Conservation (phyloP, 1,139 yeast genomes). For the Kodamaea ohmeri region DNA sequence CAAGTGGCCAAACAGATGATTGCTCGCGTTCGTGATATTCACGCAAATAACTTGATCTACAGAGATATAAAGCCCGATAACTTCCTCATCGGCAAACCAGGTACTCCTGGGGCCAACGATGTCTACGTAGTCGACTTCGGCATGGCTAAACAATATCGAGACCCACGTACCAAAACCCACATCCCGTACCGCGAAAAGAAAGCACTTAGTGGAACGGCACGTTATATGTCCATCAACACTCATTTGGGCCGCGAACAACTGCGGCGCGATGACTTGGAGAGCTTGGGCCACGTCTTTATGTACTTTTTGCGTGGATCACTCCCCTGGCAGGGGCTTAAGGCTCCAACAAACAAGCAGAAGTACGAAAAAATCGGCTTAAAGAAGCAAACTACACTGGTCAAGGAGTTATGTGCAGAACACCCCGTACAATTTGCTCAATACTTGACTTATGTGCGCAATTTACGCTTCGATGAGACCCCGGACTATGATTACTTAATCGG, state of each 20-base stretch:
- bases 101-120: constrained; percentile 58
- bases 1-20: constrained; percentile 78
- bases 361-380: constrained; percentile 81
- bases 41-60: constrained; percentile 67
- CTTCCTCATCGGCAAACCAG: constrained; percentile 68
- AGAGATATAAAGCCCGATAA: constrained; percentile 79
- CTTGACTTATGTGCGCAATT: constrained; percentile 64
- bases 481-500: constrained; percentile 55
- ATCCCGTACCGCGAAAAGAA: constrained; percentile 63
- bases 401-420: constrained; percentile 64
- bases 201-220: constrained; percentile 62
- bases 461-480: constrained; percentile 75
- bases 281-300: constrained; percentile 63
- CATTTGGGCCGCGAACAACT: constrained; percentile 65
- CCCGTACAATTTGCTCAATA: constrained; percentile 81
- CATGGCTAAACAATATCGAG: constrained; percentile 67
- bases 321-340: constrained; percentile 56
- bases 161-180: constrained; percentile 57
- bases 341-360: constrained; percentile 78
- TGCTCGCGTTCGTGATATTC: constrained; percentile 61
- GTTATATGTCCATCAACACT: constrained; percentile 65
- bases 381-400: constrained; percentile 67
- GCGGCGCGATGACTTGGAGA: constrained; percentile 61
- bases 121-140: constrained; percentile 53
- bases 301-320: constrained; percentile 60